A percentile compares a stretch with the other conserved stretches of the same genome.
These are phyloP conservation scores for Magnolia kwangsiensis DNA, from an alignment of 164 flowering plant genomes.

Conservation along the genomic window DNA sequence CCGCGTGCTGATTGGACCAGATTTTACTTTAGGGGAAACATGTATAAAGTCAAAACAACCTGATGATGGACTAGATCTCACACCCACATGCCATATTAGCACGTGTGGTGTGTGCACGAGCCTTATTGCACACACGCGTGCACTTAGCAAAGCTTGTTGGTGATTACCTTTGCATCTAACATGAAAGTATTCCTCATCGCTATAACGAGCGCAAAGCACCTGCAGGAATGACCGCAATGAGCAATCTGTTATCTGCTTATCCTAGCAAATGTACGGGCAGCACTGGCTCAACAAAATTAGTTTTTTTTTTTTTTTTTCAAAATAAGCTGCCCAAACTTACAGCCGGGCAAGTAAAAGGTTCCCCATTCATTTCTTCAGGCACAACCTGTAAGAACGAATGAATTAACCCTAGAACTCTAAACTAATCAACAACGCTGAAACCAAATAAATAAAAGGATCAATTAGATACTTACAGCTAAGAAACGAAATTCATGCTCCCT, in stretches of 20 bases:
- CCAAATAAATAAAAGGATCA: background rate
- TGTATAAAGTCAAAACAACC: background rate
- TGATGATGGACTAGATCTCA: background rate
- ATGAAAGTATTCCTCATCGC: slow-evolving; percentile 79
- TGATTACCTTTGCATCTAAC: slow-evolving; percentile 74
- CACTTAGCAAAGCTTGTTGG: background rate
- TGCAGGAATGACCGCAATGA: slow-evolving; percentile 21
- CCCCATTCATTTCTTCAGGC: slow-evolving; percentile 69
- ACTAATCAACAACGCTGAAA: background rate
- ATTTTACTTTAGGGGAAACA: too few relatives aligned
- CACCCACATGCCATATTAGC: background rate
- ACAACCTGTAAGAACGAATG: slow-evolving; percentile 41
- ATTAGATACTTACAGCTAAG: slow-evolving; percentile 61
- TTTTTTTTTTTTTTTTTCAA: background rate
- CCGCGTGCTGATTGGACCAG: too few relatives aligned
- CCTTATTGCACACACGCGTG: background rate
- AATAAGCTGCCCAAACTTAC: slow-evolving; percentile 30
- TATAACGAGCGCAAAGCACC: slow-evolving; percentile 87
- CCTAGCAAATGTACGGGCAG: background rate
- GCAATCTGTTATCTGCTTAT: background rate
- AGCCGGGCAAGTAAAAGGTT: slow-evolving; percentile 45
- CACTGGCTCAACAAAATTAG: slow-evolving; percentile 1
- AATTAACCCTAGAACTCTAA: background rate
- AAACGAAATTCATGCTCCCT: slow-evolving; percentile 94
- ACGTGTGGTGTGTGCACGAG: too few relatives aligned